phyloP scores from a whole-genome alignment of 2,329 filamentous ascomycete genomes.

The Aspergillus tanneri region DNA sequence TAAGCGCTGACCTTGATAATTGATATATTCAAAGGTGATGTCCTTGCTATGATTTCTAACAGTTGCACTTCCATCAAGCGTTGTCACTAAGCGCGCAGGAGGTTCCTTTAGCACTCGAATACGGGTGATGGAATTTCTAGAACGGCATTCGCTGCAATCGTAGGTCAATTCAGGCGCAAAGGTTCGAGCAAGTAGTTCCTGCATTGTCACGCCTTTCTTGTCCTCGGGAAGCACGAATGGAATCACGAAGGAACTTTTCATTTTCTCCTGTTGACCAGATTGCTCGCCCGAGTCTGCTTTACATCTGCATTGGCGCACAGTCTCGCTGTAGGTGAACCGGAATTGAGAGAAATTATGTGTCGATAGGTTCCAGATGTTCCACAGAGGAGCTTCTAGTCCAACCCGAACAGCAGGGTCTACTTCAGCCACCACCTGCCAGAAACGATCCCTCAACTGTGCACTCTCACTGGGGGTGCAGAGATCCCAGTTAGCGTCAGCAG shows the following conservation, averaged over 20 bases:
- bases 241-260: background rate
- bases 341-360: constrained; percentile 32
- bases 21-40: constrained; percentile 26
- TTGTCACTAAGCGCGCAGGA: constrained; percentile 34
- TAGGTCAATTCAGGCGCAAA: constrained; percentile 9
- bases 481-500: constrained; percentile 33
- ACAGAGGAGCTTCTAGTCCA: constrained; percentile 13
- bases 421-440: constrained; percentile 14
- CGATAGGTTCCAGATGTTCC: constrained; percentile 25
- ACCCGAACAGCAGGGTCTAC: constrained; percentile 8
- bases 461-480: constrained; percentile 15
- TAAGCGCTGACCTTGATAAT: constrained; percentile 14
- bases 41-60: constrained; percentile 27
- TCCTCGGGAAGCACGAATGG: constrained; percentile 10
- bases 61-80: constrained; percentile 9
- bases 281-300: background rate
- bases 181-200: no score
- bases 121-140: constrained; percentile 1
- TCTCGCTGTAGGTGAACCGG: constrained; percentile 17
- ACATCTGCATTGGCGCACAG: constrained; percentile 6
- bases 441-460: constrained; percentile 20
- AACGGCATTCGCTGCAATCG: constrained; percentile 13
- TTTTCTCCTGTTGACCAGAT: background rate
- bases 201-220: constrained; percentile 16
- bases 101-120: constrained; percentile 21